Evolutionary conservation across 441 rosid genomes (phyloP).

Genomic region (Mallotus repandus): DNA sequence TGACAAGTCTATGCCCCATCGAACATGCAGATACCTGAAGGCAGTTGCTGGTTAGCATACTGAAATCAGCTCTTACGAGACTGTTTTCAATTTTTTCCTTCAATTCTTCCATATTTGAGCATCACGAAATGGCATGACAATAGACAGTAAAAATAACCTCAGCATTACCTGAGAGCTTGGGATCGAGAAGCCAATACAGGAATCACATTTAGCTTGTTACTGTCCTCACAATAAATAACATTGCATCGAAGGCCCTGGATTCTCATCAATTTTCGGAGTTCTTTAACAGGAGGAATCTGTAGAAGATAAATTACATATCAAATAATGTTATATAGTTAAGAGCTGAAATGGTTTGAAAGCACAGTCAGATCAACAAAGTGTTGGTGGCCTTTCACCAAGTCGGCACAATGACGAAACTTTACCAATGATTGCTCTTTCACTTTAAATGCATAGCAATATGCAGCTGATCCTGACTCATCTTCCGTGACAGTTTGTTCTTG

Average conservation of each 20-base stretch:
- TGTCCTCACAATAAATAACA: conserved; percentile 62
- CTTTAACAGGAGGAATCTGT: conserved; percentile 67
- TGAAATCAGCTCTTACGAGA: background rate
- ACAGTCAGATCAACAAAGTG: background rate
- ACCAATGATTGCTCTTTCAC: conserved; percentile 60
- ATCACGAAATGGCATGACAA: background rate
- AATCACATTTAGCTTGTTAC: conserved; percentile 61
- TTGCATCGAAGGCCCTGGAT: conserved; percentile 79
- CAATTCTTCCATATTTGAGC: background rate
- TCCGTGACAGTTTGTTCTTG: conserved; percentile 49
- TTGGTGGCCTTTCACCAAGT: no score
- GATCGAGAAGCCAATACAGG: conserved; percentile 82
- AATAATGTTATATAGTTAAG: background rate
- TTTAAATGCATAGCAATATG: conserved; percentile 61
- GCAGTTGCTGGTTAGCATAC: conserved; percentile 10
- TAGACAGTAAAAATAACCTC: background rate
- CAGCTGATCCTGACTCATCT: conserved; percentile 53
- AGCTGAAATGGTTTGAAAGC: background rate
- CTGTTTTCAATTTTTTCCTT: no score
- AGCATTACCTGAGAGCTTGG: conserved; percentile 73
- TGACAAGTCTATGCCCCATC: conserved; percentile 67
- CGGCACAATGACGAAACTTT: conserved; percentile 14
- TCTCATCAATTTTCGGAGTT: conserved; percentile 72
- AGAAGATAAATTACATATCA: conserved; percentile 12
- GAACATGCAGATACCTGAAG: conserved; percentile 64